Evolutionary conservation across 164 flowering plant genomes (phyloP).

Genomic region (Tetrastigma voinierianum): DNA sequence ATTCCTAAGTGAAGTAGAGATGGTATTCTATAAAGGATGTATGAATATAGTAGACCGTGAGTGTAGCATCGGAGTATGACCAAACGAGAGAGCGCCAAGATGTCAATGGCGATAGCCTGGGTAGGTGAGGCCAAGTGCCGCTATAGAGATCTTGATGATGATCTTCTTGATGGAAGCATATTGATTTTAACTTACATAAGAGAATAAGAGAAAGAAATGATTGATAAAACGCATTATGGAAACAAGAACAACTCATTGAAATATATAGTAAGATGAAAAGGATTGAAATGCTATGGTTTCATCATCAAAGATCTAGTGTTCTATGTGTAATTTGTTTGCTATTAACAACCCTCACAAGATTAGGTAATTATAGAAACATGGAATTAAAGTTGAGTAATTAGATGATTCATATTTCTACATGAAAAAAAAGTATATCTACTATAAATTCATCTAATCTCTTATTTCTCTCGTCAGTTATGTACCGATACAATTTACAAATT

Average conservation of each 20-base stretch:
- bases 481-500: too few relatives aligned
- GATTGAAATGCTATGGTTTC: too few relatives aligned
- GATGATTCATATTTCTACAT: too few relatives aligned
- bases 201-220: not conserved
- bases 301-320: too few relatives aligned
- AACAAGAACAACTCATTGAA: not conserved
- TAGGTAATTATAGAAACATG: too few relatives aligned
- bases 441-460: too few relatives aligned
- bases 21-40: constrained; percentile 30
- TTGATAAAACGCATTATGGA: not conserved
- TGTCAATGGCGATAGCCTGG: constrained; percentile 24
- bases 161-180: constrained; percentile 17
- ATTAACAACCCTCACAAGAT: too few relatives aligned
- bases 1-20: constrained; percentile 33
- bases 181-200: constrained; percentile 33
- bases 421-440: too few relatives aligned
- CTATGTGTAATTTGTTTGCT: too few relatives aligned
- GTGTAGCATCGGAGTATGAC: constrained; percentile 27
- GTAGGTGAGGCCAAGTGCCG: constrained; percentile 16
- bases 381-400: too few relatives aligned
- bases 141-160: constrained; percentile 32
- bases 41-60: constrained; percentile 37
- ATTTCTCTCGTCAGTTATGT: too few relatives aligned
- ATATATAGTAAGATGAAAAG: not conserved
- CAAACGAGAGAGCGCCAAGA: constrained; percentile 44